Base-by-base conservation (phyloP, 2,329 filamentous ascomycete genomes). In the Monosporascus sp. region DNA sequence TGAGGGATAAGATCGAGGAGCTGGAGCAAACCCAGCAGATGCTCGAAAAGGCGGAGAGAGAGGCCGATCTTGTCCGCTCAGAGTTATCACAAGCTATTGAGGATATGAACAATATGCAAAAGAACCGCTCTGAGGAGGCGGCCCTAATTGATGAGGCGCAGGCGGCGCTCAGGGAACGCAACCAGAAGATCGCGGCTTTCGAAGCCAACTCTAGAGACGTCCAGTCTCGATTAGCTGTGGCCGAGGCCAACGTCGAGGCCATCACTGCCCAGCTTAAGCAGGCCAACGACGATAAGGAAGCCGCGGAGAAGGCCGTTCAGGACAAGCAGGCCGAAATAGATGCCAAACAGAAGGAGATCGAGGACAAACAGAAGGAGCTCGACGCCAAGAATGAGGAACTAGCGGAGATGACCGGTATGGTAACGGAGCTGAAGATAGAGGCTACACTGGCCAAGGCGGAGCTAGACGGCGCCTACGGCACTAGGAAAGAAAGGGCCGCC, bases 391-490 rank as follows among this genome's bases (percentile, higher is more conserved):
- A 66, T 26, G 64, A 67, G 48, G 62, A 71, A 49, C 65, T 69
- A 41, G 66, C 67, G 55, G 65, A 72, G 52, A 64, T 74, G 58
- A 74, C 74, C 61, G 71, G 72, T 56, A 78, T 77, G 68, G 77
- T 83, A 52, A 77, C 79, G 37, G 80, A 84, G 68, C 74, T 81
- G 64, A 84, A 84, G 74, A 84, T 80, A 51, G 81, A 85, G 62
- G 72, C 82, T 55, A 82, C 81, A 46, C 77, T 84, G 61, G 78
- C 80, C 49, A 78, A 80, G 63, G 82, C 82, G 19, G 82, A 85
- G 67, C 75, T 85, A 31, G 82, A 85, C 58, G 80, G 80, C 53
- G 81, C 81, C 26, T 84, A 84, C 64, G 81, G 81, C 53, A 77
- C 78, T 53, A 77, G 81, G 55, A 76, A 79, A 54, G 76, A 85